Conservation (phyloP, 345 rosid species). For the Pistacia atlantica region DNA sequence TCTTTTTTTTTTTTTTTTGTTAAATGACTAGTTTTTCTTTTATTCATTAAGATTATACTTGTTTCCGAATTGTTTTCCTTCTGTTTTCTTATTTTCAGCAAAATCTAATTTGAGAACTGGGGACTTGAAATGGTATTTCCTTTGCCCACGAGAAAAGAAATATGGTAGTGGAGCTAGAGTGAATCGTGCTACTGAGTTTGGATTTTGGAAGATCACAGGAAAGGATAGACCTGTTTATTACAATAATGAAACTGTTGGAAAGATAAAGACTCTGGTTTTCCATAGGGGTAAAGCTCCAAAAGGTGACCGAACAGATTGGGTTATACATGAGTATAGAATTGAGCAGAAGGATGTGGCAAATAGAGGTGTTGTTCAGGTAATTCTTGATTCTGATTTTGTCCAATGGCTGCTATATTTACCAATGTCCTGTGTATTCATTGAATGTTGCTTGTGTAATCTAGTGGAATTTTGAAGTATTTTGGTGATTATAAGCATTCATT, state of each 20-base stretch:
- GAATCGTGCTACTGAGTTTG: constrained; percentile 54
- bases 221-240: constrained; percentile 56
- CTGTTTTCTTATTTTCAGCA: constrained; percentile 22
- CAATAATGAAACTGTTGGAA: constrained; percentile 50
- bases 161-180: constrained; percentile 44
- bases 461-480: neutral
- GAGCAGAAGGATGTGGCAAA: constrained; percentile 29
- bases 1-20: neutral
- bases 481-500: neutral
- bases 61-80: neutral
- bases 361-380: constrained; percentile 35
- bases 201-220: constrained; percentile 83
- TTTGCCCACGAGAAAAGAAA: constrained; percentile 67
- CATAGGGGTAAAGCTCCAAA: constrained; percentile 52
- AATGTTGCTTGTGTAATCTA: neutral
- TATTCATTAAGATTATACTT: neutral
- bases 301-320: constrained; percentile 77
- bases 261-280: constrained; percentile 63
- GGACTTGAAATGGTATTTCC: constrained; percentile 85
- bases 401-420: neutral
- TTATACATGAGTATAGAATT: constrained; percentile 78
- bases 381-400: neutral
- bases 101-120: constrained; percentile 41
- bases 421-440: neutral
- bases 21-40: no score